Evolutionary conservation across 495 filamentous ascomycete species (phyloP).

Genomic region (Bacidia gigantensis): DNA sequence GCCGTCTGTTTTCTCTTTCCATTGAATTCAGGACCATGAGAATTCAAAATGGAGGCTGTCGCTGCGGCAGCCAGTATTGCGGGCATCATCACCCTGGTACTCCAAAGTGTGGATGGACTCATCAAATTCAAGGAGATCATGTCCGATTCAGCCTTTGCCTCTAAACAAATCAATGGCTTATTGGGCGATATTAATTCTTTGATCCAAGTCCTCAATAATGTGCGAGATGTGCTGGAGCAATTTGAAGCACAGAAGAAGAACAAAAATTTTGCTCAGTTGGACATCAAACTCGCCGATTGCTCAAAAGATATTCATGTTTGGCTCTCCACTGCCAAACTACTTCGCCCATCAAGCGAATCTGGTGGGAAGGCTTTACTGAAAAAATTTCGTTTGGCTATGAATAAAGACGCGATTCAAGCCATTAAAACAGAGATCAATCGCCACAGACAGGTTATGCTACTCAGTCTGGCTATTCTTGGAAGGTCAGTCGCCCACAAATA

Average conservation of each 20-base stretch:
- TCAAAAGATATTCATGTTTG: constrained; percentile 7
- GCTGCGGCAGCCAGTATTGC: constrained; percentile 12
- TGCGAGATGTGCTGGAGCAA: neutral
- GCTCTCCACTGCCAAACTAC: constrained; percentile 7
- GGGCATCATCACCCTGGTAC: constrained; percentile 10
- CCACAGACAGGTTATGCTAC: constrained; percentile 3
- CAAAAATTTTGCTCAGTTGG: constrained; percentile 4
- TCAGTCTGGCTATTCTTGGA: constrained; percentile 7
- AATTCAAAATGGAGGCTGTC: constrained; percentile 7
- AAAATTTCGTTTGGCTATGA: constrained; percentile 8
- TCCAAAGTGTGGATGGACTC: constrained; percentile 9
- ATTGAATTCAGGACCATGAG: neutral
- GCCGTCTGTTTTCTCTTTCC: neutral
- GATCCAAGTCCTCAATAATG: constrained; percentile 1
- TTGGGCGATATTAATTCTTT: constrained; percentile 3
- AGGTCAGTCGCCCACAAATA: neutral
- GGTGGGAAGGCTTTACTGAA: constrained; percentile 9
- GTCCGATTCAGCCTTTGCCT: constrained; percentile 3
- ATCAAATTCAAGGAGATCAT: constrained; percentile 9
- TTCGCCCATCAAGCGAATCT: constrained; percentile 1
- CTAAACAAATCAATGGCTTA: constrained; percentile 6
- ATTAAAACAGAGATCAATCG: constrained; percentile 5
- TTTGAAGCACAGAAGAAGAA: constrained; percentile 1
- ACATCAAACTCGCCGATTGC: constrained; percentile 11
- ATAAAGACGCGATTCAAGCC: constrained; percentile 8